A percentile compares a stretch with the other conserved stretches of the same genome.
phyloP scores from a whole-genome alignment of 495 filamentous ascomycete species.

The Aspergillus affinis region DNA sequence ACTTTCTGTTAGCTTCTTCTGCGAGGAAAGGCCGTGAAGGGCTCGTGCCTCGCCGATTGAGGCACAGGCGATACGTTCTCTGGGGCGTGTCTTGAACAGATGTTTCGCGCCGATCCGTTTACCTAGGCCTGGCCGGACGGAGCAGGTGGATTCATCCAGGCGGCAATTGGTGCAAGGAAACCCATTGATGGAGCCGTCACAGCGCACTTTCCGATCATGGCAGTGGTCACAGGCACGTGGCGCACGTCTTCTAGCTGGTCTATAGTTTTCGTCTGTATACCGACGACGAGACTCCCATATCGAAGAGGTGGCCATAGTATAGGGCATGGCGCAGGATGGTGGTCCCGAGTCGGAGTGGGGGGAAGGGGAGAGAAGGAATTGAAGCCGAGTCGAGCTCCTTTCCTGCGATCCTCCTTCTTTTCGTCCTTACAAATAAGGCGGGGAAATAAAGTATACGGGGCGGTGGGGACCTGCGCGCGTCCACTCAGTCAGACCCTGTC shows the following conservation, averaged over 20 bases:
- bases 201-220: constrained; percentile 19
- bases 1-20: background rate
- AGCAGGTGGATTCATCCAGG: constrained; percentile 14
- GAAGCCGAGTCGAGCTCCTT: background rate
- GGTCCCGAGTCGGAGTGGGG: background rate
- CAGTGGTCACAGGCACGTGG: constrained; percentile 18
- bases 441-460: background rate
- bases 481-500: background rate
- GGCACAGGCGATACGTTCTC: background rate
- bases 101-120: constrained; percentile 16
- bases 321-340: background rate
- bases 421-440: background rate
- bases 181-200: constrained; percentile 20
- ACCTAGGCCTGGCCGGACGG: constrained; percentile 8
- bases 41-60: background rate
- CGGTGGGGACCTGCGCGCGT: background rate
- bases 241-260: constrained; percentile 7
- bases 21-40: background rate
- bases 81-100: constrained; percentile 1
- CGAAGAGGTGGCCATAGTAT: background rate
- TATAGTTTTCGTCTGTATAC: background rate
- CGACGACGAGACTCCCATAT: background rate
- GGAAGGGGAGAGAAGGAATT: background rate
- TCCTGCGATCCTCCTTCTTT: background rate
- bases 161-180: constrained; percentile 23